Evolutionary conservation across 495 filamentous ascomycete genomes (phyloP), one percentile per base, ranked within the genome.

Genomic region (Talaromyces trachyspermus): DNA sequence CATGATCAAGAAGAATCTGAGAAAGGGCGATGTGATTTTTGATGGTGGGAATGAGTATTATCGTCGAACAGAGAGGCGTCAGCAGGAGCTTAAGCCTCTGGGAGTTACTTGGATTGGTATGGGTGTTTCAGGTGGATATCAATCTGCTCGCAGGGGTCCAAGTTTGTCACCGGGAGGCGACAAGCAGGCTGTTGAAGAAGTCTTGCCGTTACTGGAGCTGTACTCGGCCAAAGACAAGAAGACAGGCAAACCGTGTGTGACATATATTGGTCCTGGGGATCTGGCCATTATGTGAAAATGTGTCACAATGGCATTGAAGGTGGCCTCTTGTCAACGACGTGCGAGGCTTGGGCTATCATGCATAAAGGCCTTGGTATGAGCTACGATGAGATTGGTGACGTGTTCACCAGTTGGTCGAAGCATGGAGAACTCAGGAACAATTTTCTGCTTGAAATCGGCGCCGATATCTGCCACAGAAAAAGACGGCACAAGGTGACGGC

Each of bases 231-330:
- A 80, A 55, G 79, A 79, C 49, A 56, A 58, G 12, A 67, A 66
- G 52, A 61, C 72, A 1, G 78, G 80, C 3, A 72, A 62, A 3
- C 75, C 81, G 0, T 88, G 84, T 58, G 82, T 86, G 4, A 77
- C 63, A 9, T 69, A 69, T 9, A 66, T 81, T 52, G 83, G 84
- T 0, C 76, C 74, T 3, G 79, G 76, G 83, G 85, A 2, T 71
- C 76, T 1, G 84, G 83, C 1, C 80, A 88, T 59, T 87, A 80
- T 54, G 81, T 86, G 26, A 88, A 89, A 61, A 88, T 87, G 81
- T 74, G 85, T 0, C 84, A 88, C 54, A 86, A 88, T 55, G 83
- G 83, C 4, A 86, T 88, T 39, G 82, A 89, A 59, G 81, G 85
- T 40, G 83, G 80, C 14, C 84, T 87, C 79, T 65, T 82, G 52